A percentile compares a stretch with the other conserved stretches of the same genome.
Evolutionary conservation across 331 rosid genomes (phyloP).

Genomic region (Rosa hybrid): DNA sequence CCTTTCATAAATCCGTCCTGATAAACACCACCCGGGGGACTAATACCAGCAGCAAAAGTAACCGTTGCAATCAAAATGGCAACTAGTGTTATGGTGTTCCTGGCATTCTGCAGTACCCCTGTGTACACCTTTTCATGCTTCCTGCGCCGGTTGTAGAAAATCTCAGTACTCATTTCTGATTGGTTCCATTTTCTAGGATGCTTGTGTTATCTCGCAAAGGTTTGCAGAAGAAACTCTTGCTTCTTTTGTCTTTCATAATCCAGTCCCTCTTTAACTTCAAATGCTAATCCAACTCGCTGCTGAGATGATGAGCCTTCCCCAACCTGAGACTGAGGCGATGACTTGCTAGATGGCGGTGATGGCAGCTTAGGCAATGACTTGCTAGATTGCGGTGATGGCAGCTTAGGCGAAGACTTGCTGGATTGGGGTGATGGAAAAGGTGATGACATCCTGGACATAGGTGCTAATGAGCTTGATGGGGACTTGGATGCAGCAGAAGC

Average conservation of each 20-base stretch:
- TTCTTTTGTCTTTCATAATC: slow-evolving; percentile 20
- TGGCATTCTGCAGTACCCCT: slow-evolving; percentile 69
- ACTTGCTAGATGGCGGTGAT: slow-evolving; percentile 15
- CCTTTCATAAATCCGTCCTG: slow-evolving; percentile 27
- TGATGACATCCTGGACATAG: slow-evolving; percentile 26
- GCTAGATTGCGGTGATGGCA: slow-evolving; percentile 22
- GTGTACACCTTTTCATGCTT: slow-evolving; percentile 42
- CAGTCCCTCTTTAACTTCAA: slow-evolving; percentile 15
- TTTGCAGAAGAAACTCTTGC: slow-evolving; percentile 24
- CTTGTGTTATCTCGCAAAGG: slow-evolving; percentile 26
- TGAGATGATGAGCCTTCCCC: slow-evolving; percentile 12
- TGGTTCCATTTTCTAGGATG: slow-evolving; percentile 18
- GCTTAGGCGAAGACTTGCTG: slow-evolving; percentile 11
- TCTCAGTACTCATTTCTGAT: slow-evolving; percentile 18
- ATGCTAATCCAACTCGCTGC: background rate
- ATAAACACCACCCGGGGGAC: slow-evolving; percentile 50
- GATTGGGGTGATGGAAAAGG: slow-evolving; percentile 31
- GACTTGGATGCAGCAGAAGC: slow-evolving; percentile 11
- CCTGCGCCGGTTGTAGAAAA: slow-evolving; percentile 11
- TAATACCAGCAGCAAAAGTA: slow-evolving; percentile 45
- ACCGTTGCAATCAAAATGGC: slow-evolving; percentile 50
- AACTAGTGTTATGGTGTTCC: slow-evolving; percentile 61
- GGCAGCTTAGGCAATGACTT: slow-evolving; percentile 28
- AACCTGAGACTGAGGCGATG: slow-evolving; percentile 27
- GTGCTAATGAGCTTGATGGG: slow-evolving; percentile 8